Evolutionary conservation across 2,329 filamentous ascomycete species (phyloP), one percentile per base, ranked within the genome.

Genomic region (Alternaria ethzedia): DNA sequence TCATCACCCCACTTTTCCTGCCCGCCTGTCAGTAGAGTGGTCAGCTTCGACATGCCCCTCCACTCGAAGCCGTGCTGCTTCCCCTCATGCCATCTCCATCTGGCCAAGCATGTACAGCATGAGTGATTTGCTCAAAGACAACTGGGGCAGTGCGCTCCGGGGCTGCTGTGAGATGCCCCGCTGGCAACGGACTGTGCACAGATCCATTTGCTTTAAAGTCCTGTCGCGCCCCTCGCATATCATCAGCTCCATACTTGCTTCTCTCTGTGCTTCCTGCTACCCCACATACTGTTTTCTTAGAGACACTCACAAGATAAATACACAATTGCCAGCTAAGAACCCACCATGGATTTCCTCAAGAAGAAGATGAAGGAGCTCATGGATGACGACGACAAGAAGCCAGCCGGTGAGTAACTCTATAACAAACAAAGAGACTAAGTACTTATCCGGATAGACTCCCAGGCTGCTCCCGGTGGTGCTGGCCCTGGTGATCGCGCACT

Each of bases 331-430:
- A 12, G 30, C 11, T 43, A 44, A 26, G 44, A 50, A 21, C 12
- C 49, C 25, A 25, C 8, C 46, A 83, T 83, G 82, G 82, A 82
- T 57, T 83, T 83, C 65, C 78, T 83, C 67, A 82, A 82, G 72
- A 83, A 83, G 65, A 79, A 83, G 66, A 82, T 81, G 72, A 81
- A 81, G 67, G 81, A 83, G 65, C 75, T 83, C 64, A 73, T 82
- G 59, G 78, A 81, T 57, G 78, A 82, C 49, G 78, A 81, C 63
- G 71, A 78, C 32, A 68, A 72, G 66, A 72, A 80, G 64, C 78
- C 41, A 75, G 68, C 74, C 57, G 68, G 64, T 61, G 72, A 59
- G 69, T 56, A 28, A 46, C 25, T 17, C 17, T 46, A 6, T 10
- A 46, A 10, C 28, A 6, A 44, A 17, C 41, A 47, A 13, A 61